Percentiles rank a stretch among this genome's conserved stretches.
phyloP scores from a whole-genome alignment of 345 rosid genomes.

The Lagerstroemia speciosa region DNA sequence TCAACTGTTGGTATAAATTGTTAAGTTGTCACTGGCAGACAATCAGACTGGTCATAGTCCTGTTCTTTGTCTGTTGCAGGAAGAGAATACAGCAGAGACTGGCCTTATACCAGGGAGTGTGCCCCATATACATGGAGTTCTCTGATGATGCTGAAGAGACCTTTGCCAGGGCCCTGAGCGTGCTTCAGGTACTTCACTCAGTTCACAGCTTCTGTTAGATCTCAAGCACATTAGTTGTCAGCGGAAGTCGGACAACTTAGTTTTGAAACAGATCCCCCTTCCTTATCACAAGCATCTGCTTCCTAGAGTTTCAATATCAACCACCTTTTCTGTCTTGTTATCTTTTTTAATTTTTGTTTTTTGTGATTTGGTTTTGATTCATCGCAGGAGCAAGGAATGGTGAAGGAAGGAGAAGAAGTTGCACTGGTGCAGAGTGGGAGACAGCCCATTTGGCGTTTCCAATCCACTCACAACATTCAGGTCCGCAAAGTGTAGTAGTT shows the following conservation, averaged over 20 bases:
- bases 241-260: not conserved
- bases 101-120: conserved; percentile 93
- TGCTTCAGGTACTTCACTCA: conserved; percentile 47
- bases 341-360: not conserved
- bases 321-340: not conserved
- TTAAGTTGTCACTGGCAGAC: conserved; percentile 3
- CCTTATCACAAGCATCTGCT: not conserved
- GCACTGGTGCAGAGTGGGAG: conserved; percentile 88
- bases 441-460: conserved; percentile 92
- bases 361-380: conserved; percentile 4
- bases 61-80: conserved; percentile 33
- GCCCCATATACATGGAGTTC: conserved; percentile 85
- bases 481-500: conserved; percentile 75
- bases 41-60: not conserved
- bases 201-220: not conserved
- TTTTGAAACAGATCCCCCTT: not conserved
- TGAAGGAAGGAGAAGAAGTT: conserved; percentile 88
- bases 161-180: conserved; percentile 58
- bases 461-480: conserved; percentile 92
- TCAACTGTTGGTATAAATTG: too few species aligned
- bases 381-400: conserved; percentile 87
- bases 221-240: not conserved
- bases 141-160: conserved; percentile 93
- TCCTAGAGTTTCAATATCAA: not conserved
- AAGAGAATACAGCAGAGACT: conserved; percentile 78